Base-by-base conservation (phyloP, 805 yeast genomes). In the Saccharomyces kudriavzevii region DNA sequence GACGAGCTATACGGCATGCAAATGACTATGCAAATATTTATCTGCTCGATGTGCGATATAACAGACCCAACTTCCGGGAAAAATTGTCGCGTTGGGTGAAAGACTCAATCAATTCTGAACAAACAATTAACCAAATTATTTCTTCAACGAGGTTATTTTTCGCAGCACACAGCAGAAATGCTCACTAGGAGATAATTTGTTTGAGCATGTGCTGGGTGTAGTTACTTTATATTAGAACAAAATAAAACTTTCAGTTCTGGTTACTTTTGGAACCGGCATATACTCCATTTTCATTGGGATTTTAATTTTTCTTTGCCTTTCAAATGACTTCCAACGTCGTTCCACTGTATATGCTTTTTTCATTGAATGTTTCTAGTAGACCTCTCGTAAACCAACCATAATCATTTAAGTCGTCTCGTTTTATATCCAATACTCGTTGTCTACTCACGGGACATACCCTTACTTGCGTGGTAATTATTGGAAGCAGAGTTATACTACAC, bases 1-100 rank as follows among this genome's bases (percentile, higher is more conserved):
- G 97, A 0, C 77, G 98, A 58, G 88, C 97, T 5, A 91, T 91
- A 43, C 74, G 98, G 56, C 96, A 91, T 66, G 78, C 77, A 26
- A 77, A 78, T 45, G 98, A 92, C 68, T 90, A 87, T 64, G 84
- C 97, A 0, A 77, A 81, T 14, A 85, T 92, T 5, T 81, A 80
- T 59, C 72, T 91, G 43, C 60, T 90, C 14, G 98, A 92, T 66
- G 68, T 67, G 30, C 73, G 97, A 52, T 92, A 79, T 58, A 61
- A 61, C 1, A 64, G 65, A 2, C 59, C 61, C 1, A 67, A 73
- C 28, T 81, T 88, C 17, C 81, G 78, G 57, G 52, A 57, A 0
- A 87, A 87, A 62, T 67, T 90, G 31, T 85, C 94, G 35, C 77
- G 77, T 2, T 90, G 97, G 97, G 84, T 90, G 28, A 67, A 74